Conservation (phyloP, 2,329 filamentous ascomycete species). For the Claviceps maximensis region DNA sequence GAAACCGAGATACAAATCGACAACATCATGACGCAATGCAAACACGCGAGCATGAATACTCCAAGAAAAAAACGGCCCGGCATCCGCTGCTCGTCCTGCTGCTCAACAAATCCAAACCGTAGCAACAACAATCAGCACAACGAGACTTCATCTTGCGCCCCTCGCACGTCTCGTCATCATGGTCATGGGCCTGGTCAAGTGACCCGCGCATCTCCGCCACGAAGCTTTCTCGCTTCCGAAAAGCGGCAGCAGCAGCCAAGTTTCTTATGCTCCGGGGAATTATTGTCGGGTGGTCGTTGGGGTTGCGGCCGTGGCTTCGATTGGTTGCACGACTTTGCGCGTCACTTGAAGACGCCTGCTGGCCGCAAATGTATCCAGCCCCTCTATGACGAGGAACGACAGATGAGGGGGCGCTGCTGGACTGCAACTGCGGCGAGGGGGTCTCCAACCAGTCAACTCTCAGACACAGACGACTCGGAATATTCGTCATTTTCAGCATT, state of each 20-base stretch:
- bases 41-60: not conserved
- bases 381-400: constrained; percentile 3
- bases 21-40: no score
- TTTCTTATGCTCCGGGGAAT: not conserved
- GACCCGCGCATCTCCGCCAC: not conserved
- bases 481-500: not conserved
- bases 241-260: not conserved
- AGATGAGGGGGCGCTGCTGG: not conserved
- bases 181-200: not conserved
- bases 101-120: not conserved
- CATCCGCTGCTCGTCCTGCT: not conserved
- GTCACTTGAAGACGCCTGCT: not conserved
- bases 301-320: constrained; percentile 2
- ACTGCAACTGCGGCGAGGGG: no score
- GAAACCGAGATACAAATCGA: not conserved
- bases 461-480: not conserved
- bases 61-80: not conserved
- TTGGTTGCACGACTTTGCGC: not conserved
- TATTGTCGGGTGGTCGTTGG: constrained; percentile 2
- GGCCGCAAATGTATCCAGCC: constrained; percentile 4
- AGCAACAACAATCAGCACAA: not conserved
- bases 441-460: not conserved
- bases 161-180: not conserved
- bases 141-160: not conserved
- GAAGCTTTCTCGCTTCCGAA: not conserved